These are phyloP conservation scores for Monilinia fructicola DNA, from an alignment of 2,329 filamentous ascomycete species.

Conservation along the genomic window DNA sequence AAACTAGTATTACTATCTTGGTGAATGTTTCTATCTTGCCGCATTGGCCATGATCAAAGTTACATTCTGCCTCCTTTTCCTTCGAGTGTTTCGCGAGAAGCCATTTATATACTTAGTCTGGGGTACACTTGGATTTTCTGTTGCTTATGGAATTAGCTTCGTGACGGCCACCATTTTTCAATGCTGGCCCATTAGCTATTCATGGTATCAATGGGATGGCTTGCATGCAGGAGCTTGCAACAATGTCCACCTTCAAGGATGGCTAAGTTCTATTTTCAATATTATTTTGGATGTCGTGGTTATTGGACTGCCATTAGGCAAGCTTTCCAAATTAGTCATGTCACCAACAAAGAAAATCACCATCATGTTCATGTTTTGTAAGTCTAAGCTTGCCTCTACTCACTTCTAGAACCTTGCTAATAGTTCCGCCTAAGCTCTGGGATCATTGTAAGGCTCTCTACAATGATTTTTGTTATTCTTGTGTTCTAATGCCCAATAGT, in stretches of 20 bases:
- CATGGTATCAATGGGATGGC: not conserved
- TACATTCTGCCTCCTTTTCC: not conserved
- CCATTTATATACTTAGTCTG: not conserved
- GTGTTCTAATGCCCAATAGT: not conserved
- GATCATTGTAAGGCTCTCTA: not conserved
- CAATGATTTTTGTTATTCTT: not conserved
- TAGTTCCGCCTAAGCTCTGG: not conserved
- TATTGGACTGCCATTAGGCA: not conserved
- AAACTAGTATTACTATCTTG: not conserved
- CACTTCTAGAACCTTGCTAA: too few relatives aligned
- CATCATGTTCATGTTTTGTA: not conserved
- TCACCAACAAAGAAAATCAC: not conserved
- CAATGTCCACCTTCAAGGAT: not conserved
- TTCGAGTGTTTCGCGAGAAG: not conserved
- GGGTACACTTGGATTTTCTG: not conserved
- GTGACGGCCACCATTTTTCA: not conserved
- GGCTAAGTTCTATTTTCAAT: not conserved
- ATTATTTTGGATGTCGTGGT: not conserved
- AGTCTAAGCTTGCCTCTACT: too few relatives aligned
- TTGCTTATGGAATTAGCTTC: constrained; percentile 1
- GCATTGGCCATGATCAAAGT: not conserved
- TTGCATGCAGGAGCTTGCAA: not conserved
- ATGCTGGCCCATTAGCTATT: not conserved
- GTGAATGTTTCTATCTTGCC: not conserved
- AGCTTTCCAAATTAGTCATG: not conserved